These are phyloP conservation scores for Camellia sinensis DNA, from an alignment of 148 eudicot genomes.

Conservation along the genomic window DNA sequence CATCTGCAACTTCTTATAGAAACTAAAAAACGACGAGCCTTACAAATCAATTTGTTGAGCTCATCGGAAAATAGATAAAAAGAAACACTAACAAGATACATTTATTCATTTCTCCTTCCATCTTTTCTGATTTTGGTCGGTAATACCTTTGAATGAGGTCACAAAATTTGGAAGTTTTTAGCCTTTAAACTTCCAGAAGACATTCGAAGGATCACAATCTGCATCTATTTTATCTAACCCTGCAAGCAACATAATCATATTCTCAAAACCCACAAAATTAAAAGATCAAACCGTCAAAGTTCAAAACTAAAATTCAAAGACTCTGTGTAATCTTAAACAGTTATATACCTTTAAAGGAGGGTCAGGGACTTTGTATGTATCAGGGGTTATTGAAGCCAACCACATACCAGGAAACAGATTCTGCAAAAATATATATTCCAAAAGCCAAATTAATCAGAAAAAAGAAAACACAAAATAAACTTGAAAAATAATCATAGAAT, in stretches of 20 bases:
- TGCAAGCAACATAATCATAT: constrained; percentile 18
- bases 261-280: not conserved
- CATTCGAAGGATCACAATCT: constrained; percentile 14
- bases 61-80: constrained; percentile 11
- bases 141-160: constrained; percentile 25
- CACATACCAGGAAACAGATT: constrained; percentile 37
- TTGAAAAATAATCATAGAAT: not conserved
- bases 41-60: not conserved
- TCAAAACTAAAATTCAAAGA: not conserved
- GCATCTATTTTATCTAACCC: constrained; percentile 19
- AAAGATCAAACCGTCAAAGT: not conserved
- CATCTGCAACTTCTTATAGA: constrained; percentile 20
- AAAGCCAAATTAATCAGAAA: not conserved
- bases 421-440: constrained; percentile 22
- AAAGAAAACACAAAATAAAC: not conserved
- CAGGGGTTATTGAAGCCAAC: constrained; percentile 34
- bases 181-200: constrained; percentile 19
- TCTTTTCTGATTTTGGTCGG: constrained; percentile 20
- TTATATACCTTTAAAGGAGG: not conserved
- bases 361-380: constrained; percentile 36
- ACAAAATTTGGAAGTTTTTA: constrained; percentile 18
- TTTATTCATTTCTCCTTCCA: constrained; percentile 18
- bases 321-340: too few relatives aligned
- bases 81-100: not conserved
- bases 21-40: constrained; percentile 15